Evolutionary conservation across 2,329 filamentous ascomycete genomes (phyloP), one percentile per base, ranked within the genome.

Genomic region (Gaeumannomyces tritici): DNA sequence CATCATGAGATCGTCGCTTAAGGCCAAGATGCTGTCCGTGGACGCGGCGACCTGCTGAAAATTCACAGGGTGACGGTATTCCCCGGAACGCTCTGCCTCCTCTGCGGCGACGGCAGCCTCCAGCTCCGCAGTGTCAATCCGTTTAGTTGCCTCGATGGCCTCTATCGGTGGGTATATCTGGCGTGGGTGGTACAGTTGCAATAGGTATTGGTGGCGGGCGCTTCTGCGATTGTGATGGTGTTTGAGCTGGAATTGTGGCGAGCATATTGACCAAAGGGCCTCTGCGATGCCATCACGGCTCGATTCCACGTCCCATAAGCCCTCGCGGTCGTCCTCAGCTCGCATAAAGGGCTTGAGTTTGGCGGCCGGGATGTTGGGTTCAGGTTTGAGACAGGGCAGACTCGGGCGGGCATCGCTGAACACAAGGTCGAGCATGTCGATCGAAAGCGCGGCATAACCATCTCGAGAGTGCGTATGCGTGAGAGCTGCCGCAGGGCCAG

Each of bases 1-100:
- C 18, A 60, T 55, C 31, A 75, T 63, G 9, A 75, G 69, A 11
- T 61, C 62, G 62, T 75, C 70, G 12, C 72, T 71, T 7, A 75
- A 66, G 61, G 74, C 70, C 12, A 72, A 69, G 3, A 75, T 66
- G 8, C 63, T 62, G 62, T 69, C 69, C 27, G 71, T 66, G 65
- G 68, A 69, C 27, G 63, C 62, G 13, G 64, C 60, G 4, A 28
- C 29, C 11, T 61, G 60, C 3, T 24, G 18, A 21, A 55, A 27
- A 29, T 33, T 61, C 21, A 42, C 15, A 12, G 59, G 59, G 51
- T 51, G 28, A 12, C 59, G 59, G 51, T 61, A 61, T 21, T 26
- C 42, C 5, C 59, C 59, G 28, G 27, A 3, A 8, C 51, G 59
- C 13, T 55, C 18, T 24, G n/a, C 24, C 21, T 61, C 59, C 28